A percentile compares a stretch with the other conserved stretches of the same genome.
Conservation (phyloP, 306 rosid species). For the Aeschynomene evenia region DNA sequence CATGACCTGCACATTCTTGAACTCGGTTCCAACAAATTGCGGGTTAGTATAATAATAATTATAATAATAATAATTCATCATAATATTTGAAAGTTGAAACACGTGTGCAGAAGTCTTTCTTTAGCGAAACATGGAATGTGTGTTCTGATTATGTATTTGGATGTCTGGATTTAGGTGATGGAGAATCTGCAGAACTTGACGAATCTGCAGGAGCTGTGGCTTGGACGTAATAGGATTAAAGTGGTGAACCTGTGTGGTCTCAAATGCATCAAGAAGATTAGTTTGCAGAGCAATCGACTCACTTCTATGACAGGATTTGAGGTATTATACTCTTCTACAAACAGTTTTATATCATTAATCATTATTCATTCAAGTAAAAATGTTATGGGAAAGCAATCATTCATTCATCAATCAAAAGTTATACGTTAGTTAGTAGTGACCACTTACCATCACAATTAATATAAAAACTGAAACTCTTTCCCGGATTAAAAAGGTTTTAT, state of each 20-base stretch:
- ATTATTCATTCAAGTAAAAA: neutral
- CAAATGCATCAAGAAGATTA: slow-evolving; percentile 76
- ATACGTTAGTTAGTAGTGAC: no score
- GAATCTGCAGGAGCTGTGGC: slow-evolving; percentile 84
- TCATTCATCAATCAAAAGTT: neutral
- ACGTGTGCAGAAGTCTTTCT: no score
- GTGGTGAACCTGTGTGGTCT: slow-evolving; percentile 75
- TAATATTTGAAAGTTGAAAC: no score
- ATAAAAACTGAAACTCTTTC: neutral
- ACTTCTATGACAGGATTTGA: slow-evolving; percentile 84
- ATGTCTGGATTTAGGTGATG: slow-evolving; percentile 61
- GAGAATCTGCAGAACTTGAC: slow-evolving; percentile 67
- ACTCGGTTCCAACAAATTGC: slow-evolving; percentile 83
- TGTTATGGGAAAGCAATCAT: neutral
- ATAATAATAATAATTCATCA: no score
- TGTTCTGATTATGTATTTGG: neutral
- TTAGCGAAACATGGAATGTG: neutral
- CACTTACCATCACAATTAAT: slow-evolving; percentile 21
- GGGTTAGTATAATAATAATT: no score
- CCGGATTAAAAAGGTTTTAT: neutral
- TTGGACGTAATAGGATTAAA: slow-evolving; percentile 89
- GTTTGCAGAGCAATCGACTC: slow-evolving; percentile 93
- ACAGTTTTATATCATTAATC: neutral
- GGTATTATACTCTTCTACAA: slow-evolving; percentile 35
- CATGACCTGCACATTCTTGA: slow-evolving; percentile 72